Percentiles rank a stretch among this genome's conserved stretches.
phyloP scores from a whole-genome alignment of 306 rosid species.

The Carpinus viminea region DNA sequence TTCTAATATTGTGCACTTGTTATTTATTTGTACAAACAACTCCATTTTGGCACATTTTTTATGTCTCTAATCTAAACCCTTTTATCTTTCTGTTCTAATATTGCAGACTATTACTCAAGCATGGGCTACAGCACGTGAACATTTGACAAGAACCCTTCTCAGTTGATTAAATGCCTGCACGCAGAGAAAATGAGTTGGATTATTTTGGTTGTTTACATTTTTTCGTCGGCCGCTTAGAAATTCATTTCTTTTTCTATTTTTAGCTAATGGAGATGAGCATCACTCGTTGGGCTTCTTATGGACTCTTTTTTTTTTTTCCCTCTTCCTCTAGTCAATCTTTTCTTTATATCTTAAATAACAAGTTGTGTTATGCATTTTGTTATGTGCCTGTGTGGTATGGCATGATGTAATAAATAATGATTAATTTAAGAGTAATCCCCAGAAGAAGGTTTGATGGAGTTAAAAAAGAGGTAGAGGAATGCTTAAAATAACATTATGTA shows the following conservation, averaged over 20 bases:
- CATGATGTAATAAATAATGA: background rate
- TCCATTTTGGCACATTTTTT: background rate
- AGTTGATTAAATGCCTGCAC: conserved; percentile 40
- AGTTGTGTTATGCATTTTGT: background rate
- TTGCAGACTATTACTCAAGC: conserved; percentile 86
- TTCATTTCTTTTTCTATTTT: conserved; percentile 11
- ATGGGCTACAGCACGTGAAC: conserved; percentile 86
- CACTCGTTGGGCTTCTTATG: background rate
- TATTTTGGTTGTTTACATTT: conserved; percentile 21
- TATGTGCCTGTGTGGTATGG: background rate
- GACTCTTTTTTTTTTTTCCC: no score
- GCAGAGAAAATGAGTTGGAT: conserved; percentile 17
- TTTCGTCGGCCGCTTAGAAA: background rate
- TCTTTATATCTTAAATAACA: background rate
- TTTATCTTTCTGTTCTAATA: conserved; percentile 10
- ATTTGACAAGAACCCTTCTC: conserved; percentile 78
- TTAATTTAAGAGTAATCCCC: background rate
- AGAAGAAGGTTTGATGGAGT: background rate
- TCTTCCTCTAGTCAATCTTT: background rate
- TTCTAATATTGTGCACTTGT: no score
- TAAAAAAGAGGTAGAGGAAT: background rate
- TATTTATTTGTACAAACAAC: background rate
- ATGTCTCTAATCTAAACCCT: conserved; percentile 17
- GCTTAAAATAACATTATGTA: background rate
- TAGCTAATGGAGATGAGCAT: conserved; percentile 1